Evolutionary conservation across 345 rosid genomes (phyloP).

Genomic region (Eucalyptus sideroxylon): DNA sequence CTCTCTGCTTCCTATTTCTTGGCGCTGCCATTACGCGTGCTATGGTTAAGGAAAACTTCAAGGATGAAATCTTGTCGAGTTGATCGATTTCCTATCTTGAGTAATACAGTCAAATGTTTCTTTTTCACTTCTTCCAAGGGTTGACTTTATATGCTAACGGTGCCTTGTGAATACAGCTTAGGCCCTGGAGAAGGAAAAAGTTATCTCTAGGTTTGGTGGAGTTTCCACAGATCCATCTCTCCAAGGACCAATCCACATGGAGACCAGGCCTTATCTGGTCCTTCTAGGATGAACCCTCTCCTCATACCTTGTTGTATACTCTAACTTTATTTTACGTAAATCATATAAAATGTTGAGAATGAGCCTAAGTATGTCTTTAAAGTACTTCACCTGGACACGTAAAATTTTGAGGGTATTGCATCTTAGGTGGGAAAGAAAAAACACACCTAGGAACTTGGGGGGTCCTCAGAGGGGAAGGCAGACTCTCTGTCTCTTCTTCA

Average conservation of each 20-base stretch:
- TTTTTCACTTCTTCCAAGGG: neutral
- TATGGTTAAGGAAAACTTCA: neutral
- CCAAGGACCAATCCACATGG: neutral
- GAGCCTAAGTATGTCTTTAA: no score
- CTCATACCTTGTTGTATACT: neutral
- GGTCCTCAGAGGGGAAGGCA: no score
- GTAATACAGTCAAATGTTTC: neutral
- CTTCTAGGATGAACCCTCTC: neutral
- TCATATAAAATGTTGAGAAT: no score
- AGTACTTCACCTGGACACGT: accelerated
- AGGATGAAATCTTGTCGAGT: neutral
- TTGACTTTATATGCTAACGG: neutral
- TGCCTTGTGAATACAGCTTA: neutral
- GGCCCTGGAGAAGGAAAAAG: neutral
- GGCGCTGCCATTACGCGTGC: neutral
- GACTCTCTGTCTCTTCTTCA: accelerated
- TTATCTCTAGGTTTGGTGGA: neutral
- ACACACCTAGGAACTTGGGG: no score
- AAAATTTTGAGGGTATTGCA: no score
- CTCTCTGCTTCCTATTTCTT: neutral
- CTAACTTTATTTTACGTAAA: neutral
- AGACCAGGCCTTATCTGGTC: neutral
- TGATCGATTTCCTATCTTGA: neutral
- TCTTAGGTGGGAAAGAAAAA: no score
- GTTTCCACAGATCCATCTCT: neutral